These are phyloP conservation scores for Fraxinus quadrangulata DNA, from an alignment of 257 asterid genomes.

Conservation along the genomic window DNA sequence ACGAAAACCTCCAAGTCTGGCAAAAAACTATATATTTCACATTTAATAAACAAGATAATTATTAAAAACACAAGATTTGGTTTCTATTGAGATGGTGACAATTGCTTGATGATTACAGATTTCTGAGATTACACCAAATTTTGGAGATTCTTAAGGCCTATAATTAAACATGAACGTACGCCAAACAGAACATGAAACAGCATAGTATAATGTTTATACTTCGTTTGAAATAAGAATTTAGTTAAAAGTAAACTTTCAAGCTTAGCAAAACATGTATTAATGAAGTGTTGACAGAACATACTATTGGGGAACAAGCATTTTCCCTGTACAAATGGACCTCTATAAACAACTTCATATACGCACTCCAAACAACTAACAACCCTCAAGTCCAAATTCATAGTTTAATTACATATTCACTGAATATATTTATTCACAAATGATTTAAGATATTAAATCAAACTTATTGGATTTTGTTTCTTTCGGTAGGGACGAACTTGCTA, in stretches of 20 bases:
- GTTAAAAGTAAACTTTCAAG: no score
- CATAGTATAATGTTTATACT: not conserved
- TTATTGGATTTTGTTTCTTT: not conserved
- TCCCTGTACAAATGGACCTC: not conserved
- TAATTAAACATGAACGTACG: not conserved
- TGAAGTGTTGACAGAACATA: not conserved
- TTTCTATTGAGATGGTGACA: conserved; percentile 54
- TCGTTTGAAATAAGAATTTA: no score
- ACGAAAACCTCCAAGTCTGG: conserved; percentile 42
- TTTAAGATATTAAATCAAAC: not conserved
- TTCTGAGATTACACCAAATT: conserved; percentile 36
- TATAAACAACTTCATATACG: not conserved
- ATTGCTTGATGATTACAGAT: conserved; percentile 59
- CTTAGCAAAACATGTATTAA: conserved; percentile 20
- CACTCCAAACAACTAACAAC: not conserved
- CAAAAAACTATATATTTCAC: conserved; percentile 38
- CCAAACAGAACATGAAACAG: conserved; percentile 34
- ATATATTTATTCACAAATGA: not conserved
- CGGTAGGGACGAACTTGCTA: not conserved
- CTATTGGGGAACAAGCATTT: not conserved
- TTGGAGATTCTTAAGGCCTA: not conserved
- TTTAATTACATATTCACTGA: not conserved
- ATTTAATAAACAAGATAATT: conserved; percentile 17
- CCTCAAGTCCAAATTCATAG: conserved; percentile 1
- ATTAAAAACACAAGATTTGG: conserved; percentile 31